Evolutionary conservation across 805 yeast genomes (phyloP).

Genomic region (Tetrapisispora taiwanensis): DNA sequence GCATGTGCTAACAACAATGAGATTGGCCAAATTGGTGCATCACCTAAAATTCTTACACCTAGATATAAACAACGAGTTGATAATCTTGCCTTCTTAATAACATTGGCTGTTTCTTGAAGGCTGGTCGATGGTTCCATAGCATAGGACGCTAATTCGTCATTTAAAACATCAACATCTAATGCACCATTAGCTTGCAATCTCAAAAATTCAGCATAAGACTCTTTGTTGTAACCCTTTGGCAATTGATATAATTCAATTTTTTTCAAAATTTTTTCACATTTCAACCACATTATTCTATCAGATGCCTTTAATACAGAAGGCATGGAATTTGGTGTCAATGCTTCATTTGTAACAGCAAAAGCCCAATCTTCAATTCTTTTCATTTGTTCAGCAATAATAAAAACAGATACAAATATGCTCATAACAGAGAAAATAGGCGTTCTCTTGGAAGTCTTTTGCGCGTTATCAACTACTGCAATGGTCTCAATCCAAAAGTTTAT

Average conservation of each 20-base stretch:
- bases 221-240: conserved; percentile 39
- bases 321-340: conserved; percentile 35
- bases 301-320: conserved; percentile 29
- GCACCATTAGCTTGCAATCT: conserved; percentile 53
- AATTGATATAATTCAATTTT: conserved; percentile 50
- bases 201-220: conserved; percentile 48
- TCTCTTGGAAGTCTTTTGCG: conserved; percentile 55
- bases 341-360: conserved; percentile 30
- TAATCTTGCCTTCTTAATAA: conserved; percentile 40
- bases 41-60: conserved; percentile 69
- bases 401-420: conserved; percentile 47
- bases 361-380: conserved; percentile 41
- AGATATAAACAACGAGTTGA: conserved; percentile 51
- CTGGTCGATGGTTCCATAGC: conserved; percentile 36
- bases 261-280: conserved; percentile 48
- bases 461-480: conserved; percentile 49
- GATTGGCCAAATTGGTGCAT: conserved; percentile 82
- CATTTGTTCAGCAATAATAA: conserved; percentile 52
- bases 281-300: conserved; percentile 57
- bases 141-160: conserved; percentile 41
- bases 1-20: conserved; percentile 75
- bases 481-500: conserved; percentile 64
- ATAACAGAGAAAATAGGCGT: conserved; percentile 71
- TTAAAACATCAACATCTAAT: conserved; percentile 32
- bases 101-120: conserved; percentile 35